Conservation (phyloP, 2,329 filamentous ascomycete species). For the Parastagonospora nodorum region DNA sequence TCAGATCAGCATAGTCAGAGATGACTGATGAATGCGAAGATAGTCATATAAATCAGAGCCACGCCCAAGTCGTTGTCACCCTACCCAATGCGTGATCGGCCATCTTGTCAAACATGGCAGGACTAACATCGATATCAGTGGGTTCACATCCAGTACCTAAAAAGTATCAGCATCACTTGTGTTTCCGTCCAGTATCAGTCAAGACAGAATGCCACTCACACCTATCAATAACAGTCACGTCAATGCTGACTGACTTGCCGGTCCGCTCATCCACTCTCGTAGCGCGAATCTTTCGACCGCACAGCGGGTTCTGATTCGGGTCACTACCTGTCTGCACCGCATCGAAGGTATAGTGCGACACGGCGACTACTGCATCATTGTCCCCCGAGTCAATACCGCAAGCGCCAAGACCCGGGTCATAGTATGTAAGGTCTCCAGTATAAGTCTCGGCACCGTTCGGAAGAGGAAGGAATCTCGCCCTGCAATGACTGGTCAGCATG, state of each 20-base stretch:
- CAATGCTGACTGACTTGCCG: slow-evolving; percentile 57
- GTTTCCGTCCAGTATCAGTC: background rate
- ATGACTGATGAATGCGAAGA: slow-evolving; percentile 1
- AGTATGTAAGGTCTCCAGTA: slow-evolving; percentile 72
- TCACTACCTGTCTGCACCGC: slow-evolving; percentile 55
- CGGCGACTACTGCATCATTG: slow-evolving; percentile 66
- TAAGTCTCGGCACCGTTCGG: slow-evolving; percentile 59
- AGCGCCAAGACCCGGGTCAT: slow-evolving; percentile 68
- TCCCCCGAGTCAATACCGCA: slow-evolving; percentile 65
- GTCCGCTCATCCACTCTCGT: slow-evolving; percentile 52
- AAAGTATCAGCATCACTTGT: slow-evolving; percentile 14
- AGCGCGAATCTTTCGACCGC: slow-evolving; percentile 69
- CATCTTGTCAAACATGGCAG: slow-evolving; percentile 54
- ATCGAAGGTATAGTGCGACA: slow-evolving; percentile 72
- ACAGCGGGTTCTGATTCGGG: slow-evolving; percentile 69
- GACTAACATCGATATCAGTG: slow-evolving; percentile 57
- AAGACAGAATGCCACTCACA: slow-evolving; percentile 50
- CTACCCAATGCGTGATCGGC: slow-evolving; percentile 54
- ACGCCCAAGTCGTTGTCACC: slow-evolving; percentile 57
- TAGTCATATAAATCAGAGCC: slow-evolving; percentile 44
- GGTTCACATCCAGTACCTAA: slow-evolving; percentile 53
- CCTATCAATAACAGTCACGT: slow-evolving; percentile 71
- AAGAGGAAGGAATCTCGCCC: slow-evolving; percentile 54
- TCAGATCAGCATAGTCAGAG: no score
- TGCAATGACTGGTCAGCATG: slow-evolving; percentile 18